These are phyloP conservation scores for Nakaseomyces delphensis DNA, from an alignment of 1,139 yeast genomes.

Conservation along the genomic window DNA sequence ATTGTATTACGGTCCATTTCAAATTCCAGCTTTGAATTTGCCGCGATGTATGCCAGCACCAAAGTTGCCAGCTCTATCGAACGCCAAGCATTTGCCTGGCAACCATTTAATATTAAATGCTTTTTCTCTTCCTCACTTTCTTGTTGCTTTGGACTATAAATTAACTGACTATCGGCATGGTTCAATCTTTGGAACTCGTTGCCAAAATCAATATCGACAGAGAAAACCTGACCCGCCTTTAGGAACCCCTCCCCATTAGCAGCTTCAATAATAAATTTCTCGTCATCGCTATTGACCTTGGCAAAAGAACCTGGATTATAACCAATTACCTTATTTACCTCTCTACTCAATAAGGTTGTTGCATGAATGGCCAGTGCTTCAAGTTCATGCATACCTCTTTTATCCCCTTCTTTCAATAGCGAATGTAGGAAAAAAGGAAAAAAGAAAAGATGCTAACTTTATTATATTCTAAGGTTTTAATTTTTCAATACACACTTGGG, in stretches of 20 bases:
- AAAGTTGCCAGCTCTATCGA: conserved; percentile 1
- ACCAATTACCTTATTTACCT: conserved; percentile 1
- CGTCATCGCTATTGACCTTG: neutral
- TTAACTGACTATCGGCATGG: neutral
- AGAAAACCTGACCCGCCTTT: neutral
- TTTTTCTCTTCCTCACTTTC: neutral
- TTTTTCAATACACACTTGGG: too few species aligned
- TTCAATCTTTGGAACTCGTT: neutral
- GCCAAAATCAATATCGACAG: conserved; percentile 1
- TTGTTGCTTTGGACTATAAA: neutral
- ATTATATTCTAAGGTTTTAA: too few species aligned
- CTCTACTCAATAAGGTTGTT: neutral
- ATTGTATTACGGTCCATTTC: neutral
- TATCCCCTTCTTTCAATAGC: too few species aligned
- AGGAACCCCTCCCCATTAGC: neutral
- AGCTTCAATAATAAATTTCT: neutral
- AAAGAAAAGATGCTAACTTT: too few species aligned
- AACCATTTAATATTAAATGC: neutral
- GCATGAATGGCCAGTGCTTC: conserved; percentile 4
- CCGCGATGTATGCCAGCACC: neutral
- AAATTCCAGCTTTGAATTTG: neutral
- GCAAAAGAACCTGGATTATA: conserved; percentile 2
- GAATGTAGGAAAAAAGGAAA: too few species aligned
- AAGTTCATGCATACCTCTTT: neutral
- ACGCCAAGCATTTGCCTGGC: neutral